phyloP scores from a whole-genome alignment of 768 basidiomycete species.

The Psilocybe azurescens region DNA sequence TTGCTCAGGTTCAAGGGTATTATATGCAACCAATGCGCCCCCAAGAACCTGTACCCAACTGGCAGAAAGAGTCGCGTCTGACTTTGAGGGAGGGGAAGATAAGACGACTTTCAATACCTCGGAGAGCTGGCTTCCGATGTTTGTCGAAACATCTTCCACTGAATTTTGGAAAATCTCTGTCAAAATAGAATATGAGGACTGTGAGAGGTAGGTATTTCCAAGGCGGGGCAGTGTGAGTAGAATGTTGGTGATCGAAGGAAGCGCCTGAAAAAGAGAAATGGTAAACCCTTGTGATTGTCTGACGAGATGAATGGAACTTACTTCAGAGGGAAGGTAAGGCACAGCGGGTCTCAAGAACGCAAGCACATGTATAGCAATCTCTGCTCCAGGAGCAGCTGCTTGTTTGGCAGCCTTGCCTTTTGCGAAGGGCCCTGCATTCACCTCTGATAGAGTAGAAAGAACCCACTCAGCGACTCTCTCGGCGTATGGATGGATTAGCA shows the following conservation, averaged over 20 bases:
- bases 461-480: constrained; percentile 84
- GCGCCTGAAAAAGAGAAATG: constrained; percentile 51
- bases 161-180: constrained; percentile 75
- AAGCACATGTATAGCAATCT: constrained; percentile 80
- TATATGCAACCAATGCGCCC: constrained; percentile 71
- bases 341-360: constrained; percentile 72
- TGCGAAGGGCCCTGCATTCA: constrained; percentile 62
- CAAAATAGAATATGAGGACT: constrained; percentile 85
- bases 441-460: constrained; percentile 66
- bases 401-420: constrained; percentile 63
- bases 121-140: constrained; percentile 58
- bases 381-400: constrained; percentile 60
- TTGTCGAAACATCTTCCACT: constrained; percentile 52
- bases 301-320: constrained; percentile 44
- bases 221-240: constrained; percentile 86
- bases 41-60: constrained; percentile 85
- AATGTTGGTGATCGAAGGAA: constrained; percentile 69
- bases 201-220: constrained; percentile 87
- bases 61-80: constrained; percentile 69
- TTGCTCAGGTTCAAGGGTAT: constrained; percentile 49
- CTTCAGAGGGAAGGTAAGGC: constrained; percentile 65
- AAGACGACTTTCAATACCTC: constrained; percentile 71
- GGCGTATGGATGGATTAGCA: constrained; percentile 84
- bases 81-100: constrained; percentile 69
- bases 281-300: not conserved